These are phyloP conservation scores for Polychaeton citri DNA, from an alignment of 2,329 filamentous ascomycete genomes.

Conservation along the genomic window DNA sequence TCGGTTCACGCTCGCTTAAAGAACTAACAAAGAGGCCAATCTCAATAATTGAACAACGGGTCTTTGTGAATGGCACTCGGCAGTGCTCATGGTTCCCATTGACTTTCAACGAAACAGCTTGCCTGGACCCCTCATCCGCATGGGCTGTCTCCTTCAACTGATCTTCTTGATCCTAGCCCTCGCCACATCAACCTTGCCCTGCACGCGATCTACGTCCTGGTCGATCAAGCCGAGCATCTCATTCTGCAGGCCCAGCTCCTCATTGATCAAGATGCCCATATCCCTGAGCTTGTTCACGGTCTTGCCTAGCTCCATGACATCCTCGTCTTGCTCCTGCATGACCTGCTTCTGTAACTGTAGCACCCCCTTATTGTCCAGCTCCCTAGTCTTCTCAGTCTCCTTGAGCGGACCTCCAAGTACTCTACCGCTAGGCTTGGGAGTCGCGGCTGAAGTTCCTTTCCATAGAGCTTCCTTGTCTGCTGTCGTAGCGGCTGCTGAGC, in stretches of 20 bases:
- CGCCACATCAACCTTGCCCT: slow-evolving; percentile 58
- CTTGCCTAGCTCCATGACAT: slow-evolving; percentile 53
- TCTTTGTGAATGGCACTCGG: too few relatives aligned
- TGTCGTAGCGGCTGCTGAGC: slow-evolving; percentile 20
- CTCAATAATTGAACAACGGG: too few relatives aligned
- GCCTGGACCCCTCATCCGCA: too few relatives aligned
- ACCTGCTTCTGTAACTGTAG: slow-evolving; percentile 60
- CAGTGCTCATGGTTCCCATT: too few relatives aligned
- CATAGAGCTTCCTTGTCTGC: slow-evolving; percentile 23
- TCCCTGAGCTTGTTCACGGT: slow-evolving; percentile 62
- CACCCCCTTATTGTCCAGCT: slow-evolving; percentile 63
- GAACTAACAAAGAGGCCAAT: too few relatives aligned
- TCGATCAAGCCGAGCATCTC: slow-evolving; percentile 55
- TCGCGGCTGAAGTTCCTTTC: slow-evolving; percentile 15
- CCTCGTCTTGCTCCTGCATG: slow-evolving; percentile 62
- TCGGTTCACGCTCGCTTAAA: too few relatives aligned
- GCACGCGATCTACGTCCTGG: slow-evolving; percentile 51
- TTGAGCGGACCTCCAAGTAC: slow-evolving; percentile 54
- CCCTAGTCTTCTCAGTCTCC: slow-evolving; percentile 64
- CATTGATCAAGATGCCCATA: slow-evolving; percentile 63
- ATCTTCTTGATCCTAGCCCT: slow-evolving; percentile 60
- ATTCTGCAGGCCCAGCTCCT: slow-evolving; percentile 59
- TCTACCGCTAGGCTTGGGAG: slow-evolving; percentile 36
- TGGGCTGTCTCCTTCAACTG: slow-evolving; percentile 14
- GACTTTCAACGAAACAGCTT: too few relatives aligned